Conservation (phyloP, 2,329 filamentous ascomycete species). For the Bipolaris victoriae region DNA sequence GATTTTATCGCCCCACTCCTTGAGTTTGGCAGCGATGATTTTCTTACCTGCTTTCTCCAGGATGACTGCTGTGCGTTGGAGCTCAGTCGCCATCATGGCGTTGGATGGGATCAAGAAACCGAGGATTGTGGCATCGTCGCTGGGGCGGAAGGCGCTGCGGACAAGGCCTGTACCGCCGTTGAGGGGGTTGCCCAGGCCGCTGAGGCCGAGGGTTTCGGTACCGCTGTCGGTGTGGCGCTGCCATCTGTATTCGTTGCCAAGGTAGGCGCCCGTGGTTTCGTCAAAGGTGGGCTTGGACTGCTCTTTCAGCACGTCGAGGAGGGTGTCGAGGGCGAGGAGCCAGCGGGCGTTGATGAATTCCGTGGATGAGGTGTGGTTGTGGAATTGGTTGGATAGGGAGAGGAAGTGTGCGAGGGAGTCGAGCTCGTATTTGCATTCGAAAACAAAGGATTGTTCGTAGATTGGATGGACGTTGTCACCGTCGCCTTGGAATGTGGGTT, state of each 20-base stretch:
- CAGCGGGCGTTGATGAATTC: slow-evolving; percentile 81
- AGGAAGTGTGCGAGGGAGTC: slow-evolving; percentile 95
- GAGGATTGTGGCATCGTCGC: slow-evolving; percentile 91
- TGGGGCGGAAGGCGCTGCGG: slow-evolving; percentile 90
- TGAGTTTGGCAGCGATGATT: slow-evolving; percentile 56
- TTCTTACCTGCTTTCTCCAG: slow-evolving; percentile 67
- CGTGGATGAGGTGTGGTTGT: slow-evolving; percentile 76
- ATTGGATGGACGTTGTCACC: slow-evolving; percentile 82
- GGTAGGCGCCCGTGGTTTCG: slow-evolving; percentile 66
- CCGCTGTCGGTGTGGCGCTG: slow-evolving; percentile 78
- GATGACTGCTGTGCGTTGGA: slow-evolving; percentile 74
- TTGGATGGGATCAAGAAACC: slow-evolving; percentile 96
- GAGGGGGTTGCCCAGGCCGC: slow-evolving; percentile 88
- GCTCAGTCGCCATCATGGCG: slow-evolving; percentile 92
- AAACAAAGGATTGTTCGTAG: slow-evolving; percentile 84
- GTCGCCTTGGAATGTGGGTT: slow-evolving; percentile 76
- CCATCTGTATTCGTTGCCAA: slow-evolving; percentile 84
- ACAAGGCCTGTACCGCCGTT: slow-evolving; percentile 83
- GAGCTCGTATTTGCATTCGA: slow-evolving; percentile 99
- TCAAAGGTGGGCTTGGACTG: slow-evolving; percentile 86
- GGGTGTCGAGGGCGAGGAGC: slow-evolving; percentile 75
- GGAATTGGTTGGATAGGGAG: slow-evolving; percentile 82
- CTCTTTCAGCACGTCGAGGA: slow-evolving; percentile 75
- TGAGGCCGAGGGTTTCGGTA: slow-evolving; percentile 86
- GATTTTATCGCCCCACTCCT: slow-evolving; percentile 68